A percentile compares a stretch with the other conserved stretches of the same genome.
These are phyloP conservation scores for Coleophoma cylindrospora DNA, from an alignment of 2,329 filamentous ascomycete genomes.

Conservation along the genomic window DNA sequence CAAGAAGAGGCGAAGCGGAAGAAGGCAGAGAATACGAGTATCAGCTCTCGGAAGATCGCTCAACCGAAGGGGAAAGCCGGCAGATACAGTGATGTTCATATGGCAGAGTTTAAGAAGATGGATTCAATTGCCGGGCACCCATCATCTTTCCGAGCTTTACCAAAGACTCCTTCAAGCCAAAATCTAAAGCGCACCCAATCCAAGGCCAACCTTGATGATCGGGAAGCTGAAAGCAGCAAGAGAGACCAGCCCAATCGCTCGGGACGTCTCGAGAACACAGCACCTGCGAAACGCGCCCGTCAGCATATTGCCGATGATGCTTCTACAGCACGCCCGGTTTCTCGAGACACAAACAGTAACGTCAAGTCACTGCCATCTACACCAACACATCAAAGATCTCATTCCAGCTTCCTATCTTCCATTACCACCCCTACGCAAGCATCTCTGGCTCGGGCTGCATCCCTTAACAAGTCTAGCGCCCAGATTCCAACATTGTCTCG, in stretches of 20 bases:
- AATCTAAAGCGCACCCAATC: conserved; percentile 45
- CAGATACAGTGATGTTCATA: conserved; percentile 81
- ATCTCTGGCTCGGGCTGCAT: conserved; percentile 58
- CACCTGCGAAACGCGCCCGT: conserved; percentile 67
- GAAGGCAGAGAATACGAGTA: conserved; percentile 35
- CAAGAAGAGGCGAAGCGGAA: conserved; percentile 49
- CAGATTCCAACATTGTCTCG: conserved; percentile 41
- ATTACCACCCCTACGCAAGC: conserved; percentile 77
- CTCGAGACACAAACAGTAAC: conserved; percentile 44
- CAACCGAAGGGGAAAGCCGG: conserved; percentile 71
- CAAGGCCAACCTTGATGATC: conserved; percentile 62
- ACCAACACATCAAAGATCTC: conserved; percentile 37
- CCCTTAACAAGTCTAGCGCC: conserved; percentile 46
- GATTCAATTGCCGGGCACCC: conserved; percentile 87
- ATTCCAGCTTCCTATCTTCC: conserved; percentile 43
- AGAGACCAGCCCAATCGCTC: conserved; percentile 4
- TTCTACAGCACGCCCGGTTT: conserved; percentile 57
- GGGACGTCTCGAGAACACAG: conserved; percentile 23
- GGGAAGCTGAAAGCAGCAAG: conserved; percentile 40
- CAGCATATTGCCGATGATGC: conserved; percentile 64
- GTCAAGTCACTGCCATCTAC: conserved; percentile 36
- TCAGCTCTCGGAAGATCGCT: conserved; percentile 65
- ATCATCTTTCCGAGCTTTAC: conserved; percentile 66
- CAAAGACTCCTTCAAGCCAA: conserved; percentile 42
- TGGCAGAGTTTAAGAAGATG: conserved; percentile 94